Base-by-base conservation (phyloP, 208 protist genomes). In the Vickermania ingenoplastis region DNA sequence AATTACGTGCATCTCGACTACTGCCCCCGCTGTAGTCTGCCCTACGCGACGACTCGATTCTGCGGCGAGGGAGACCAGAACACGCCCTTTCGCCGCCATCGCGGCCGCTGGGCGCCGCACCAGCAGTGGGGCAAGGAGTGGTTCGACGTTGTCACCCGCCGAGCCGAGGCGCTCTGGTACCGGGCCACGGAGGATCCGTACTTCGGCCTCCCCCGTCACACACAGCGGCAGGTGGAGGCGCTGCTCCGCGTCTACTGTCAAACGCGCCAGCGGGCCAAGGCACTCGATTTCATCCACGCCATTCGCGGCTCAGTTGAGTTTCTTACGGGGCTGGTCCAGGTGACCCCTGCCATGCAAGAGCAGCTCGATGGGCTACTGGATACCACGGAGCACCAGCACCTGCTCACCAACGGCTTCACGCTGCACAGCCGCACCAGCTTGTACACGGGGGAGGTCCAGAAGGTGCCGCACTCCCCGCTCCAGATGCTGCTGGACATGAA, bases 401-500 rank as follows among this genome's bases (percentile, higher is more conserved):
- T 95, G 45, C 74, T 90, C n/a, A 95, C 89, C n/a, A 92, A 95
- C 75, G 30, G 56, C 21, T 88, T 85, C 66, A 67, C 61, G 24
- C 49, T 83, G 7, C 64, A 87, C 54, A 83, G 71, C 54, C 41
- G 68, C 14, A 75, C 79, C 22, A 65, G 79, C 29, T 52, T 73
- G 61, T 89, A 92, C 65, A 86, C 81, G 26, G 76, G 78, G 2
- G 83, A 88, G 21, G 69, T 72, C 23, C 75, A 83, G 27, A 79
- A 75, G 57, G 79, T 81, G 26, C 85, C 89, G 11, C 77, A 85
- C 54, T 92, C 85, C 7, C 83, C 85, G 13, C 45, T 89, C 67
- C 84, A 95, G 68, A 72, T 95, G 69, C 89, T 84, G 57, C 61
- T 95, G 36, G 89, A 95, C 58, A 76, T 95, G 63, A 83, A 95